Evolutionary conservation across 2,329 filamentous ascomycete species (phyloP).

Genomic region (Arthrobotrys musiformis): DNA sequence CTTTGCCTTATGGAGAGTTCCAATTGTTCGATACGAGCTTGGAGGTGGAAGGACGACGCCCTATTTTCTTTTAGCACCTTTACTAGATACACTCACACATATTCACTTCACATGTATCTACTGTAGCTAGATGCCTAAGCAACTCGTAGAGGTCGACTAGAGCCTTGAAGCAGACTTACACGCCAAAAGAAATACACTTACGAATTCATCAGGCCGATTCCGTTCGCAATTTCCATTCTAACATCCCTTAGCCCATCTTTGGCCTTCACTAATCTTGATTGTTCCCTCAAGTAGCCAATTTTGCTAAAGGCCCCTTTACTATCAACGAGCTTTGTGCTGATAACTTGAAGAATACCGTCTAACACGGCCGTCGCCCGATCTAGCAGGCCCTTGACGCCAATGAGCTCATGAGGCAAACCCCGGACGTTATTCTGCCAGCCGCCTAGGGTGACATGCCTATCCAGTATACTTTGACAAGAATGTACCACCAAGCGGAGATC

Average conservation of each 20-base stretch:
- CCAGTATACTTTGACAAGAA: neutral
- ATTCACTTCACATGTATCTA: too few relatives aligned
- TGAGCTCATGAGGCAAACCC: conserved; percentile 3
- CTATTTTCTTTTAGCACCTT: too few relatives aligned
- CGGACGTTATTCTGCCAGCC: neutral
- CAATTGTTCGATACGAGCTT: too few relatives aligned
- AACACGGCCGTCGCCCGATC: neutral
- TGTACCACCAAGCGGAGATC: neutral
- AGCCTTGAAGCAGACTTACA: too few relatives aligned
- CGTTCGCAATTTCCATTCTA: conserved; percentile 2
- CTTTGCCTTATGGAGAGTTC: too few relatives aligned
- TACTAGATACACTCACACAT: too few relatives aligned
- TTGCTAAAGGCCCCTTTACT: neutral
- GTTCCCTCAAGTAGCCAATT: conserved; percentile 2
- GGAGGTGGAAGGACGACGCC: too few relatives aligned
- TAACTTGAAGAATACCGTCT: neutral
- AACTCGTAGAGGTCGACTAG: too few relatives aligned
- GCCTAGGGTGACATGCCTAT: neutral
- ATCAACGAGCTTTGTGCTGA: neutral
- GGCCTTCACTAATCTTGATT: neutral
- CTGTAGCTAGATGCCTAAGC: too few relatives aligned
- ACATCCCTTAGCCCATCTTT: neutral
- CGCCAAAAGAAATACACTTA: neutral
- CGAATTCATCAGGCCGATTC: conserved; percentile 18
- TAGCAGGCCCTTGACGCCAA: neutral